Percentiles rank a stretch among this genome's conserved stretches.
Conservation (phyloP, 176 grass and related monocot species). For the Oryza meyeriana region DNA sequence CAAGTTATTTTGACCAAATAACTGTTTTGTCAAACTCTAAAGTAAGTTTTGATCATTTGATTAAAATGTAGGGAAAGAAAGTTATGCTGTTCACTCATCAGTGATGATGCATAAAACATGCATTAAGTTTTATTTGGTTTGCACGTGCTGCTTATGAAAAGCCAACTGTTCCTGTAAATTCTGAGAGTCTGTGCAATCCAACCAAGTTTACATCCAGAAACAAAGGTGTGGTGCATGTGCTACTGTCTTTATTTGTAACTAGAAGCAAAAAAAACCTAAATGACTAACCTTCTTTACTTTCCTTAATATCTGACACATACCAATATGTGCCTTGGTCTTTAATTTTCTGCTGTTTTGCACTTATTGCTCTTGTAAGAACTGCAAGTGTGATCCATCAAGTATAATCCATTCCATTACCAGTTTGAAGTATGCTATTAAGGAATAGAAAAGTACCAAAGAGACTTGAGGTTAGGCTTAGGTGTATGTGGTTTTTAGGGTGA, state of each 20-base stretch:
- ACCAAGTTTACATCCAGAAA: slow-evolving; percentile 1
- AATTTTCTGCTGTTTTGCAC: slow-evolving; percentile 4
- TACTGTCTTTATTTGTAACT: background rate
- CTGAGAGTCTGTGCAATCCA: background rate
- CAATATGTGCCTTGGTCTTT: background rate
- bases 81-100: background rate
- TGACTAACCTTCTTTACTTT: slow-evolving; percentile 5
- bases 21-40: background rate
- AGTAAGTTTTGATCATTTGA: background rate
- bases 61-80: background rate
- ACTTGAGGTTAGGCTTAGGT: background rate
- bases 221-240: background rate
- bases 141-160: background rate
- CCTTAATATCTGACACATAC: background rate
- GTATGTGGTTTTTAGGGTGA: background rate
- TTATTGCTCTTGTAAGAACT: slow-evolving; percentile 6
- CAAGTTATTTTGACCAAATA: background rate
- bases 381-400: background rate
- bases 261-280: background rate
- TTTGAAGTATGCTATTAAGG: background rate
- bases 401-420: background rate
- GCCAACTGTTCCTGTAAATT: slow-evolving; percentile 3
- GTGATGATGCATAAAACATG: background rate
- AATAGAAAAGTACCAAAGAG: background rate
- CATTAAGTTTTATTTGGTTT: background rate